Percentiles rank a stretch among this genome's conserved stretches.
Evolutionary conservation across 371 early-diverging fungal species (phyloP).

Genomic region (Circinella umbellata): DNA sequence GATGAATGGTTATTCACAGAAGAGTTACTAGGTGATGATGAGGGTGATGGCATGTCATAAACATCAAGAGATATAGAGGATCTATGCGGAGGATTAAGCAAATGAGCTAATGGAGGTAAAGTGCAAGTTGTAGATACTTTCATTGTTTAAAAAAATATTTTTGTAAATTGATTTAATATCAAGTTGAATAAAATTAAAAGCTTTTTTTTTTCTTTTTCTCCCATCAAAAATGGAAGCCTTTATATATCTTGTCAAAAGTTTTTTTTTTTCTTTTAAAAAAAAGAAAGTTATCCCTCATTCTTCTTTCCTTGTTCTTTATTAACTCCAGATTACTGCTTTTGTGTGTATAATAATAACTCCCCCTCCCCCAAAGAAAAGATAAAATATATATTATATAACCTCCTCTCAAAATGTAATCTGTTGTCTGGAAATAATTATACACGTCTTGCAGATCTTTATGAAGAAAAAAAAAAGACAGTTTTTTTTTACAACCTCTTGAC

Average conservation of each 20-base stretch:
- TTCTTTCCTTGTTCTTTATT: not conserved
- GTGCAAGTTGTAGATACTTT: conserved; percentile 25
- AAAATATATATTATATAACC: not conserved
- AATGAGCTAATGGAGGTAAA: conserved; percentile 45
- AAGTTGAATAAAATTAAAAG: not conserved
- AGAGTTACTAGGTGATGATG: not conserved
- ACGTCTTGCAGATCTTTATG: conserved; percentile 26
- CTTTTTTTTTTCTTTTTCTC: not conserved
- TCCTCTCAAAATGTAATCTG: conserved; percentile 7
- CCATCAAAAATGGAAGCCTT: conserved; percentile 4
- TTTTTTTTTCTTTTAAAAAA: too few species aligned
- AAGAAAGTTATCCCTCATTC: not conserved
- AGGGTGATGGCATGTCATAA: conserved; percentile 3
- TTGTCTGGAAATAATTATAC: conserved; percentile 19
- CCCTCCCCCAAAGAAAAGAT: too few species aligned
- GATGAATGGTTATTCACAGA: too few species aligned
- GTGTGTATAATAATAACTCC: too few species aligned
- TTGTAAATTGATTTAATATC: not conserved
- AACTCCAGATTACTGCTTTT: too few species aligned
- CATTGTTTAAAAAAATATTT: not conserved
- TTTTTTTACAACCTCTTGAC: conserved; percentile 20
- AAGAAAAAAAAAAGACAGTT: too few species aligned
- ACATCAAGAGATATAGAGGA: conserved; percentile 8
- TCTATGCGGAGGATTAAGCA: conserved; percentile 22
- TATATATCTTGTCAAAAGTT: conserved; percentile 19